Evolutionary conservation across 139 green algal species (phyloP), one percentile per base, ranked within the genome.

Genomic region (Coelastrella sp.): DNA sequence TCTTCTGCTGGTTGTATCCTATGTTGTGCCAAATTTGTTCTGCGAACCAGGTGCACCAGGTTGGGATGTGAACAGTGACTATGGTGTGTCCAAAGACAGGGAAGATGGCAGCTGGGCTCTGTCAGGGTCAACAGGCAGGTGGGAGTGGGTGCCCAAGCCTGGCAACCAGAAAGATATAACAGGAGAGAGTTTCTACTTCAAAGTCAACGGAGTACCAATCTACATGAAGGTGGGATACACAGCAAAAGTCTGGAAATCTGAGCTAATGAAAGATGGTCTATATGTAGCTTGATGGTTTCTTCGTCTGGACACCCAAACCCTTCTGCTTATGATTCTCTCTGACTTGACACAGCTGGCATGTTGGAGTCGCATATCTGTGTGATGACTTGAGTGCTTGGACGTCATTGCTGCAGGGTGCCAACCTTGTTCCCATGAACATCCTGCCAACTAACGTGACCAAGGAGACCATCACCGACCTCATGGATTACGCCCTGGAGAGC

Each of bases 131-230:
- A 64, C 53, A 32, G 79, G 62, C 41, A 34, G 21, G 5, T 85
- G 79, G 79, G 32, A 66, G 1, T 35, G 60, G 41, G 34, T 64
- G 27, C 19, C 15, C 15, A 48, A 66, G 0, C 15, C 43, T 0
- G 63, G 43, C 32, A 53, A 76, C 32, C 23, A 53, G 1, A 13
- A 34, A 27, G 34, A 82, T 38, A 27, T 82, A 40, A 53, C 69
- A 38, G 75, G 75, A 15, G 75, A 82, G 9, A 40, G 30, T 35
- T 82, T 82, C 37, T 82, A 82, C 53, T 82, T 82, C 75, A 82
- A 82, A 32, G 67, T 95, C 25, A 96, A 96, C 62, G 89, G 84
- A 4, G 48, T 91, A 37, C 88, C 88, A 13, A 77, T 96, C 35
- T 96, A 86, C 68, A 85, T 85, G n/a, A 89, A 90, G 79, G 53